Conservation (phyloP, 2,329 filamentous ascomycete genomes). For the Ophiostoma piceae region DNA sequence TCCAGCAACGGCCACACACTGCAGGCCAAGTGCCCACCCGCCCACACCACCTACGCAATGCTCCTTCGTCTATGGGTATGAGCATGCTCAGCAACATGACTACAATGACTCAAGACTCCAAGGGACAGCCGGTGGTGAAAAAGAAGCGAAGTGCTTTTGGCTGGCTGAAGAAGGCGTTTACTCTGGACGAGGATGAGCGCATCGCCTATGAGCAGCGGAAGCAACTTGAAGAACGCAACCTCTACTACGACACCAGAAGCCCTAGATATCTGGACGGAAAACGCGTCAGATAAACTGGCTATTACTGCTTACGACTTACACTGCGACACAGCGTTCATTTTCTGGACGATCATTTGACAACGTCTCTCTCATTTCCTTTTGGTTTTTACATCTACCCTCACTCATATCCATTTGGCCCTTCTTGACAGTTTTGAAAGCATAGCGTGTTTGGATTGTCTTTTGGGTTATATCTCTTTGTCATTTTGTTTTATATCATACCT, state of each 20-base stretch:
- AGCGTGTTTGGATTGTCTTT: conserved; percentile 22
- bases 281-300: conserved; percentile 35
- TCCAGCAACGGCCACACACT: conserved; percentile 56
- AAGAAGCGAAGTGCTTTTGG: conserved; percentile 65
- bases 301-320: neutral
- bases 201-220: conserved; percentile 54
- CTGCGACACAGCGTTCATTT: neutral
- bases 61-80: conserved; percentile 51
- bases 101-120: conserved; percentile 41
- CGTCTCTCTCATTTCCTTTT: conserved; percentile 4
- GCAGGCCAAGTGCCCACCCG: conserved; percentile 39
- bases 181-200: conserved; percentile 58
- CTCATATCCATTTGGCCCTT: neutral
- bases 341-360: neutral
- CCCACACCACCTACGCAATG: conserved; percentile 42
- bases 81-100: conserved; percentile 54
- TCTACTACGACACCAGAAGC: conserved; percentile 48
- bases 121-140: conserved; percentile 43
- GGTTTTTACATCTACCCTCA: neutral
- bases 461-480: neutral
- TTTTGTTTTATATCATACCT: conserved; percentile 13
- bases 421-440: conserved; percentile 26
- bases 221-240: conserved; percentile 41
- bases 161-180: conserved; percentile 64
- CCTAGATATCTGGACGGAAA: conserved; percentile 54